Conservation (phyloP, 1,139 yeast species). For the Geotrichum aggregatum region DNA sequence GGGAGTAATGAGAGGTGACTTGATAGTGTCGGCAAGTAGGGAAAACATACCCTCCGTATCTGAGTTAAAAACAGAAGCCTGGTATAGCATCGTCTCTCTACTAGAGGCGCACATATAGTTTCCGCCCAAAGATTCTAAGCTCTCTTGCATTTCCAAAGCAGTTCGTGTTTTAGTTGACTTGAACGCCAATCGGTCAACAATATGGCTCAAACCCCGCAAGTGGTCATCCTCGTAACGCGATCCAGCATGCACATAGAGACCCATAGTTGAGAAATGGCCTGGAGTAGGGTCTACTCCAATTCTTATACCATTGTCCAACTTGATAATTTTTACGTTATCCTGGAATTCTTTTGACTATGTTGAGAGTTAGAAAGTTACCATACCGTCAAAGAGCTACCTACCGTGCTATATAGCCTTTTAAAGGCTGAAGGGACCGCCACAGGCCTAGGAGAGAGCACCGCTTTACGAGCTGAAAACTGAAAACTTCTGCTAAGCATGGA, state of each 20-base stretch:
- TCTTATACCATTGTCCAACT: conserved; percentile 70
- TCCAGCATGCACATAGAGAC: conserved; percentile 87
- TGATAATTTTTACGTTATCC: conserved; percentile 25
- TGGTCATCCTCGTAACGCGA: conserved; percentile 65
- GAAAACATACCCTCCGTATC: conserved; percentile 83
- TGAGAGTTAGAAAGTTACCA: too few relatives aligned
- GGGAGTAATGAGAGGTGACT: conserved; percentile 61
- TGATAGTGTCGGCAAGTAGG: conserved; percentile 74
- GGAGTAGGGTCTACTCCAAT: conserved; percentile 84
- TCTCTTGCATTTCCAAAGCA: conserved; percentile 70
- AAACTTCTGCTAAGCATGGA: conserved; percentile 16
- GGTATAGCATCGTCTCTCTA: conserved; percentile 87
- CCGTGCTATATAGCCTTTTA: conserved; percentile 10
- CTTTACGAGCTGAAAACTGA: background rate
- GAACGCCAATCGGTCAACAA: conserved; percentile 83
- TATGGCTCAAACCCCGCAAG: conserved; percentile 70
- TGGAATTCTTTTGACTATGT: background rate
- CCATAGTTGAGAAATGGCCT: conserved; percentile 87
- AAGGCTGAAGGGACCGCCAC: background rate
- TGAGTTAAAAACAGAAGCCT: conserved; percentile 85
- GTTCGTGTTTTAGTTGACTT: conserved; percentile 61
- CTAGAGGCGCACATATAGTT: conserved; percentile 92
- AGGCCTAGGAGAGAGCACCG: background rate
- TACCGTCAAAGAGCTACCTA: too few relatives aligned
- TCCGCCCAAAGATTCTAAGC: conserved; percentile 79